Conservation (phyloP, 306 rosid genomes). For the Vigna reflexopilosa region DNA sequence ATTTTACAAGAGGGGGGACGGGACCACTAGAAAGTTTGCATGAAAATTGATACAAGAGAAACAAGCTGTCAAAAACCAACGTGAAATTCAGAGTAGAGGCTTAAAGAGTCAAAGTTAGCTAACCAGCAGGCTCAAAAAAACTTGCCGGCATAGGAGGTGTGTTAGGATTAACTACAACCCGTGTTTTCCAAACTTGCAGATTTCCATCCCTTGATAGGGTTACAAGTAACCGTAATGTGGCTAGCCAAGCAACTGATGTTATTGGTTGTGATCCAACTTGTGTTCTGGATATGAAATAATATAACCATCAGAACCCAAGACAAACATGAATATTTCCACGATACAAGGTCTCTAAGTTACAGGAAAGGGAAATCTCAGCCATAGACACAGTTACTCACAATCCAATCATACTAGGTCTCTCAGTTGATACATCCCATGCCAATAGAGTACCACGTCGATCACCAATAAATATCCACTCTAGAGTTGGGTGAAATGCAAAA, state of each 20-base stretch:
- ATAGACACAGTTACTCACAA: slow-evolving; percentile 84
- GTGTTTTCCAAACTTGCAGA: slow-evolving; percentile 96
- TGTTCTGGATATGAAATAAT: slow-evolving; percentile 68
- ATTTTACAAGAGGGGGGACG: background rate
- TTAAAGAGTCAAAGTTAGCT: slow-evolving; percentile 49
- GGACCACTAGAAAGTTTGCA: background rate
- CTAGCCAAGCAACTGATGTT: slow-evolving; percentile 90
- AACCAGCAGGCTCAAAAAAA: slow-evolving; percentile 94
- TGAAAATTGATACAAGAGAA: slow-evolving; percentile 19
- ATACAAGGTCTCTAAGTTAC: slow-evolving; percentile 25
- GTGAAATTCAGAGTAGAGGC: slow-evolving; percentile 10
- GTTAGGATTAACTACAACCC: slow-evolving; percentile 75
- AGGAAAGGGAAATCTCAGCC: slow-evolving; percentile 32
- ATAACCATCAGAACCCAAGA: slow-evolving; percentile 44
- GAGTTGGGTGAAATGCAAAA: slow-evolving; percentile 96
- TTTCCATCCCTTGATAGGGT: slow-evolving; percentile 90
- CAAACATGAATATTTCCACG: slow-evolving; percentile 35
- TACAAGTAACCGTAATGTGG: slow-evolving; percentile 82
- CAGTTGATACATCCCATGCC: slow-evolving; percentile 98
- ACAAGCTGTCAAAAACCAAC: slow-evolving; percentile 27
- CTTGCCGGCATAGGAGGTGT: slow-evolving; percentile 85
- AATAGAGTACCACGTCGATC: slow-evolving; percentile 95
- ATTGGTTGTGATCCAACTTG: slow-evolving; percentile 98
- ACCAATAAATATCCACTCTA: slow-evolving; percentile 99
- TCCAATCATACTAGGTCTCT: slow-evolving; percentile 96